A percentile compares a stretch with the other conserved stretches of the same genome.
Evolutionary conservation across 192 early-diverging fungal species (phyloP).

Genomic region (Gaertneriomyces sp.): DNA sequence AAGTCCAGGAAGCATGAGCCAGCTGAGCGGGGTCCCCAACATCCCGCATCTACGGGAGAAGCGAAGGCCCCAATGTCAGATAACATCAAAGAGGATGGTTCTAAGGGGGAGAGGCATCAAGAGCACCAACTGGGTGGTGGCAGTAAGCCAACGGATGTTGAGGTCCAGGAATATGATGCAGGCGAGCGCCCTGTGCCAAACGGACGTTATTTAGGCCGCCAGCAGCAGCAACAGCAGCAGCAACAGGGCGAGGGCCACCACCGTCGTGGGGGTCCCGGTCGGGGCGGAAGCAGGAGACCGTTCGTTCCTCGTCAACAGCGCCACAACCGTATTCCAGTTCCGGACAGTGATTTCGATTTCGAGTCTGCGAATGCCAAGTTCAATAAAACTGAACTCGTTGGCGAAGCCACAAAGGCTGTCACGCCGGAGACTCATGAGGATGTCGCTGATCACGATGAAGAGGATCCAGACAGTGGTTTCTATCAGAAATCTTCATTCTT

Average conservation of each 20-base stretch:
- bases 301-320: constrained; percentile 13
- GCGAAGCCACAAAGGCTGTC: constrained; percentile 7
- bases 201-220: constrained; percentile 13
- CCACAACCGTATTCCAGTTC: constrained; percentile 49
- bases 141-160: no score
- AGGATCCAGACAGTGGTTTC: constrained; percentile 51
- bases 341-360: constrained; percentile 91
- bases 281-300: constrained; percentile 36
- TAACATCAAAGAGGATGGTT: constrained; percentile 12
- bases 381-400: constrained; percentile 73
- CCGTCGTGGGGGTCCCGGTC: constrained; percentile 27
- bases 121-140: no score
- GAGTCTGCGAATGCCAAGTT: constrained; percentile 94
- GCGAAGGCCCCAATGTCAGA: background rate
- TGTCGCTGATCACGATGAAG: constrained; percentile 41
- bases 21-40: background rate
- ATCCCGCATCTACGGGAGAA: background rate
- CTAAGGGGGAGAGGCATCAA: no score
- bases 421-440: background rate
- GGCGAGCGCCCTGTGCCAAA: no score
- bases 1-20: background rate
- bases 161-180: no score
- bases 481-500: constrained; percentile 90
- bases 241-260: background rate
- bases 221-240: constrained; percentile 40